Evolutionary conservation across 352 stramenopile genomes (phyloP).

Genomic region (Discostella stelligera): DNA sequence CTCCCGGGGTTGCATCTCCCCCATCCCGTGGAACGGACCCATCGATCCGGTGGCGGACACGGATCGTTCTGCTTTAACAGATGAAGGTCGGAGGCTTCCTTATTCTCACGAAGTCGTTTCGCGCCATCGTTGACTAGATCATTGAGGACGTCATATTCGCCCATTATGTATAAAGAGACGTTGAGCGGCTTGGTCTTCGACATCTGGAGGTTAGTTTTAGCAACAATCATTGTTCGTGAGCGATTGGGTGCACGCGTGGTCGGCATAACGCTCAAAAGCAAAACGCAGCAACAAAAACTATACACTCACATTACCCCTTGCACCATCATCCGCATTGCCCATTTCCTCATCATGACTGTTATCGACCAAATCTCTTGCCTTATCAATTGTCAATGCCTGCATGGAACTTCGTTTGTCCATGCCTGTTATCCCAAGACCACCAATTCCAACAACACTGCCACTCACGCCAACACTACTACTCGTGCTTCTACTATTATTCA

Average conservation of each 20-base stretch:
- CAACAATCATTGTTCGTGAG: background rate
- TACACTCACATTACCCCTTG: background rate
- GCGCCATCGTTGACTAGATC: constrained; percentile 75
- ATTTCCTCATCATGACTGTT: constrained; percentile 24
- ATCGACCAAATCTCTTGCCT: constrained; percentile 79
- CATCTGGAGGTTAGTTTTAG: background rate
- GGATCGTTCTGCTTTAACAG: constrained; percentile 41
- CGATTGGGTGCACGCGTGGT: background rate
- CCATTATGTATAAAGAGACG: constrained; percentile 70
- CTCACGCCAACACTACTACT: constrained; percentile 8
- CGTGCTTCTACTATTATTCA: background rate
- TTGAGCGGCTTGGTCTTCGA: constrained; percentile 54
- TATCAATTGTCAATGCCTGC: constrained; percentile 79
- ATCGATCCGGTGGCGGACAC: constrained; percentile 43
- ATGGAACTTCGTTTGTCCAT: constrained; percentile 51
- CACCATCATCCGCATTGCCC: constrained; percentile 11
- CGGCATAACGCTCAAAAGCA: background rate
- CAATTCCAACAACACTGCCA: background rate
- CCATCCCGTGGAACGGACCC: constrained; percentile 45
- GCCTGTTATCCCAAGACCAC: background rate
- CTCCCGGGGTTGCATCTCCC: constrained; percentile 39
- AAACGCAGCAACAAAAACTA: background rate
- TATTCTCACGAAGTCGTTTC: constrained; percentile 70
- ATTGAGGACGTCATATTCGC: constrained; percentile 83
- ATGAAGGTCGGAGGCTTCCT: constrained; percentile 24